Conservation (phyloP, 495 filamentous ascomycete genomes). For the Entonaema liquescens region DNA sequence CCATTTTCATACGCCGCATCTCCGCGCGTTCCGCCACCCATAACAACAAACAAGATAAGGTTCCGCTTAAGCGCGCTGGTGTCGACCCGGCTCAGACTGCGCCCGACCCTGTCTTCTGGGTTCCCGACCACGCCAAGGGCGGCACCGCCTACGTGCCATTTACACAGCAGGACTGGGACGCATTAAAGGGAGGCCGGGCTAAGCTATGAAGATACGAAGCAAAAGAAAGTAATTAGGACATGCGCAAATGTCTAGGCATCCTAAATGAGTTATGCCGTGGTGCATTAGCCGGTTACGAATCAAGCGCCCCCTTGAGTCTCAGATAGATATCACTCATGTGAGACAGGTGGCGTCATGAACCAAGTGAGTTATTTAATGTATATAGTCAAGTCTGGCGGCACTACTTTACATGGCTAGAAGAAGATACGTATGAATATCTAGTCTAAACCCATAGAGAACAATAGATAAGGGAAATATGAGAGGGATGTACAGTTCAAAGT, state of each 20-base stretch:
- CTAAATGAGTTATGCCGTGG: background rate
- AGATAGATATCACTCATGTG: background rate
- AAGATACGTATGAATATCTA: background rate
- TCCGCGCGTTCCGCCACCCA: conserved; percentile 69
- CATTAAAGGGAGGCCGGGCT: conserved; percentile 58
- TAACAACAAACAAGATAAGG: conserved; percentile 88
- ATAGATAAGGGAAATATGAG: background rate
- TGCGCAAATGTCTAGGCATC: too few relatives aligned
- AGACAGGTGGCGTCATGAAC: background rate
- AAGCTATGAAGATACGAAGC: conserved; percentile 44
- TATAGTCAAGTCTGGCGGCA: background rate
- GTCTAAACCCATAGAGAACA: background rate
- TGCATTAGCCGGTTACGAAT: background rate
- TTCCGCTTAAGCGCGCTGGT: conserved; percentile 74
- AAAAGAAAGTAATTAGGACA: too few relatives aligned
- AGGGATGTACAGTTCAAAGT: background rate
- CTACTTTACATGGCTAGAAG: background rate
- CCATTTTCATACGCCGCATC: conserved; percentile 74
- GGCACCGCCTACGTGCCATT: conserved; percentile 64
- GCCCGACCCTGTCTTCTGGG: conserved; percentile 65
- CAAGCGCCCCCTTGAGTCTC: background rate
- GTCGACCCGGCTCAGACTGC: conserved; percentile 69
- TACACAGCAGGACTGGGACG: conserved; percentile 65
- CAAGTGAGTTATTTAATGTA: background rate
- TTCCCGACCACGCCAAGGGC: conserved; percentile 58